Base-by-base conservation (phyloP, 2,329 filamentous ascomycete species). In the Tolypocladium sp. region DNA sequence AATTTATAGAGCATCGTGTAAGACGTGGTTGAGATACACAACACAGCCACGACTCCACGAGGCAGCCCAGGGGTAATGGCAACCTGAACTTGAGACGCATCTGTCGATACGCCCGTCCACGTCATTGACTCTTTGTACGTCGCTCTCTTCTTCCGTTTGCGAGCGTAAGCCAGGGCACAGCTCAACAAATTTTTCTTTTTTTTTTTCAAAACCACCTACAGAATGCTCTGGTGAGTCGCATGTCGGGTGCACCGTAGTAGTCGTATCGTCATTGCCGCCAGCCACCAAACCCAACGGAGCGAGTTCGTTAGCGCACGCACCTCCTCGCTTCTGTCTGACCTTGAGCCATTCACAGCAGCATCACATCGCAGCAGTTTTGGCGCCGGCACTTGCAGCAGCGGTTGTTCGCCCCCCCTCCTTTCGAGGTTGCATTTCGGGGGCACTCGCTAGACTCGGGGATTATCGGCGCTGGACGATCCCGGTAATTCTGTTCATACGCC, bases 281-380 rank as follows among this genome's bases (percentile, higher is more conserved):
- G 38, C 38, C 55, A 42, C 38, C 27, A 60, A 58, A 60, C 56
- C 49, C 38, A 56, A 56, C 38, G 40, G 55, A 56, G 55, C 20
- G 55, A n/a, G 55, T 56, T 27, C 42, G n/a, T 46, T 25, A n/a
- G 22, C 22, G 13, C 44, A n/a, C n/a, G n/a, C 12, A 8, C 10
- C 10, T 4, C 22, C 44, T 46, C n/a, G n/a, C n/a, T n/a, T n/a
- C n/a, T n/a, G n/a, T 35, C 33, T 35, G 7, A 38, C 37, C 37
- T 10, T 15, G 10, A 12, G 33, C 33, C 37, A 4, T 38, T 4
- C 30, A 7, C 30, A 33, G 30, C 30, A 30, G 44, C 44, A 27
- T 9, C 25, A 13, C 44, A 30, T 49, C 25, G 44, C 44, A 8
- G 44, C 44, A 20, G 13, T n/a, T 5, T 49, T 30, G 44, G 44